A percentile compares a stretch with the other conserved stretches of the same genome.
These are phyloP conservation scores for Gastrodia elata DNA, from an alignment of 106 monocot genomes.

Conservation along the genomic window DNA sequence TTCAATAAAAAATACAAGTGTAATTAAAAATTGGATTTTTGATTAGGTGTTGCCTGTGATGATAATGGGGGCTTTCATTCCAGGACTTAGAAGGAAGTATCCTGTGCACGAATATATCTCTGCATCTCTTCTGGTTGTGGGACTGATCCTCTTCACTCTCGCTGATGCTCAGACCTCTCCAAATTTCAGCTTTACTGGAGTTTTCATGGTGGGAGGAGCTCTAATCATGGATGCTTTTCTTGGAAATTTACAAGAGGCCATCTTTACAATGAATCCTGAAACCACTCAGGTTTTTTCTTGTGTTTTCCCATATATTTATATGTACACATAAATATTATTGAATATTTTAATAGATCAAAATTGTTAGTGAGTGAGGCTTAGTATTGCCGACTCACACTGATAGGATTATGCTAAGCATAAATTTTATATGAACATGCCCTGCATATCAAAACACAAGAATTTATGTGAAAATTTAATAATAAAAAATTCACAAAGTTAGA, in stretches of 20 bases:
- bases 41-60: conserved; percentile 82
- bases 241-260: conserved; percentile 90
- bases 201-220: conserved; percentile 73
- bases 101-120: conserved; percentile 78
- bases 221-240: conserved; percentile 88
- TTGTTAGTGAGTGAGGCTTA: too few species aligned
- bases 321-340: not conserved
- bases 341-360: too few species aligned
- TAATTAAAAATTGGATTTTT: too few species aligned
- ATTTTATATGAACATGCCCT: too few species aligned
- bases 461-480: too few species aligned
- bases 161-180: conserved; percentile 87
- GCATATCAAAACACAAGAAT: too few species aligned
- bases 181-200: conserved; percentile 76
- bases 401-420: too few species aligned
- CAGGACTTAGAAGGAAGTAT: conserved; percentile 81
- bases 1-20: too few species aligned
- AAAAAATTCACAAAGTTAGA: too few species aligned
- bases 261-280: conserved; percentile 81
- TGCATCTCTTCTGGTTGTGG: conserved; percentile 66
- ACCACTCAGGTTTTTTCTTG: conserved; percentile 63
- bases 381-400: too few species aligned
- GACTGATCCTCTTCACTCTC: conserved; percentile 80
- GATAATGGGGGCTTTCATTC: conserved; percentile 94
- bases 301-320: not conserved